Evolutionary conservation across 257 asterid species (phyloP), one percentile per base, ranked within the genome.

Genomic region (Gardenia jasminoides): DNA sequence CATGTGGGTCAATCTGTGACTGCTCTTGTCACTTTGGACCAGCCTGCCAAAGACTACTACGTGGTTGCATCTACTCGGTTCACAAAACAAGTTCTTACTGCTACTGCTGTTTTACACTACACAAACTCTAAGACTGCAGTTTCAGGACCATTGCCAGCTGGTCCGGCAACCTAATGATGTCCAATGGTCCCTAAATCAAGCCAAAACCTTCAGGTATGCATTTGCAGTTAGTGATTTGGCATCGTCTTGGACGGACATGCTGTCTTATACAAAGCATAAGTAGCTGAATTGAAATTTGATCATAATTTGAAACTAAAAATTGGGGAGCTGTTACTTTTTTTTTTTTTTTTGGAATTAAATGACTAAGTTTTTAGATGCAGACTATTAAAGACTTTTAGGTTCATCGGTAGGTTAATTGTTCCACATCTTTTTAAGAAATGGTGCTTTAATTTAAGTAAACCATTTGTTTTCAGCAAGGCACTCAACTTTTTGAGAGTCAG

Each of bases 31-130:
- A 89, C 95, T n/a, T 83, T 93, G 78, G 87, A 94, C 74, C 99
- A 93, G 80, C 50, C 92, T 43, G 88, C 98, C 0, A 91, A 87
- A 80, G 97, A 91, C 83, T 92, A 93, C 82, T 91, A 92, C 67
- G 82, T 96, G 15, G 98, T 93, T 73, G 98, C 97, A 8, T 90
- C 97, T 10, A 91, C 97, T 2, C 90, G 98, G 88, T 93, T 93
- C 81, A 79, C 90, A 13, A 59, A 80, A 50, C 67, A 77, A 2
- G 88, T 81, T 87, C 92, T 88, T 67, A 85, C 82, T 0, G 80
- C 91, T 52, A 74, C 90, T 65, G 89, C 90, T 13, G 89, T 92
- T 20, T 76, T 96, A 76, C 99, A 89, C 82, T 93, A 96, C 76
- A 30, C 93, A 0, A 92, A 88, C 85, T 96, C 99, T 44, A 80